Evolutionary conservation across 805 yeast genomes (phyloP).

Genomic region (Hanseniaspora lachancei): DNA sequence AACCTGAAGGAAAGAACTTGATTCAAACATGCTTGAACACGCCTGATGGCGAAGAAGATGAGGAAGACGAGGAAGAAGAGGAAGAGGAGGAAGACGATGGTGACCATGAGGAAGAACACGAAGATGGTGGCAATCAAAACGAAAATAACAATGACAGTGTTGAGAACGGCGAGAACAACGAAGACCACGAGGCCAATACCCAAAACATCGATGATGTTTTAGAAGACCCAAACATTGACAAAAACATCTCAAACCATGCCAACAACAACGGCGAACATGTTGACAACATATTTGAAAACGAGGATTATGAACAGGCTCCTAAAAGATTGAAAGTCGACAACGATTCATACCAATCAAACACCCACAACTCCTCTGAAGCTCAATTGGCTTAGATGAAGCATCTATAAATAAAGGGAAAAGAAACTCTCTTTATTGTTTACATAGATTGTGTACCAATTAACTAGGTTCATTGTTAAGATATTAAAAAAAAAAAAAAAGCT

Average conservation of each 20-base stretch:
- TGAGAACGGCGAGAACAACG: conserved; percentile 14
- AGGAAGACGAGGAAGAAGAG: conserved; percentile 14
- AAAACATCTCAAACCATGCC: conserved; percentile 1
- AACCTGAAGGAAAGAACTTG: conserved; percentile 91
- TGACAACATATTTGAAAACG: conserved; percentile 12
- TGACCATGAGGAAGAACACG: conserved; percentile 13
- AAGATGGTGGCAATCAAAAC: conserved; percentile 71
- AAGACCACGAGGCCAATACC: conserved; percentile 16
- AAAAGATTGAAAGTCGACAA: not conserved
- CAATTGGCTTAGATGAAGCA: not conserved
- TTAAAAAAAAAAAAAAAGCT: not conserved
- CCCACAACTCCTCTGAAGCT: not conserved
- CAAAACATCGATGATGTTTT: conserved; percentile 13
- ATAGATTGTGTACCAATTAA: not conserved
- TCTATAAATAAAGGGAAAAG: not conserved
- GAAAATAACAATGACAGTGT: conserved; percentile 2
- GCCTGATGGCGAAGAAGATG: conserved; percentile 14
- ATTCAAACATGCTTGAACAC: conserved; percentile 74
- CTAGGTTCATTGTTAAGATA: not conserved
- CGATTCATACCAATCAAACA: not conserved
- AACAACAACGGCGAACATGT: not conserved
- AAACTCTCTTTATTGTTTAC: not conserved
- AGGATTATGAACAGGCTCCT: conserved; percentile 1
- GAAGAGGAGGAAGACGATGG: conserved; percentile 28
- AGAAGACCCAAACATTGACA: conserved; percentile 4